phyloP scores from a whole-genome alignment of 2,329 filamentous ascomycete genomes.

The Aspergillus candidus region DNA sequence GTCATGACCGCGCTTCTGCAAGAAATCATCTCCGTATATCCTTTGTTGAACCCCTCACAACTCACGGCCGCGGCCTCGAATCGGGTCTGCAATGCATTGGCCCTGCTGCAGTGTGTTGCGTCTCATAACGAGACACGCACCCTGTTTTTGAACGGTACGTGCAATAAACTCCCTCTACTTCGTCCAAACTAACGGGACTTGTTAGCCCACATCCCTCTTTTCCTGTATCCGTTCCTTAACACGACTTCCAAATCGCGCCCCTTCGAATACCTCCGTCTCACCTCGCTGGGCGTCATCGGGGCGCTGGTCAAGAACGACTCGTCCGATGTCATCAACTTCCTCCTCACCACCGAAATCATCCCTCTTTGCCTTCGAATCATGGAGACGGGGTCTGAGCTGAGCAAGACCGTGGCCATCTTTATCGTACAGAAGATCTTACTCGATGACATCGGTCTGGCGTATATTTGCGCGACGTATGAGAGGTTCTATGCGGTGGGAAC shows the following conservation, averaged over 20 bases:
- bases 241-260: conserved; percentile 96
- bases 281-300: conserved; percentile 91
- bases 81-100: conserved; percentile 93
- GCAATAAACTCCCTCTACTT: background rate
- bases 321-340: conserved; percentile 97
- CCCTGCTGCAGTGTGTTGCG: conserved; percentile 91
- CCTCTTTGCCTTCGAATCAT: conserved; percentile 96
- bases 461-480: conserved; percentile 98
- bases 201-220: conserved; percentile 89
- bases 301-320: conserved; percentile 98
- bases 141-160: conserved; percentile 80
- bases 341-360: conserved; percentile 97
- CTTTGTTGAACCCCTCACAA: conserved; percentile 90
- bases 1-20: conserved; percentile 97
- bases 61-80: conserved; percentile 96
- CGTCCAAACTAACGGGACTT: conserved; percentile 5
- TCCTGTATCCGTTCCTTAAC: conserved; percentile 96
- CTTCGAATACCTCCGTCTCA: conserved; percentile 94
- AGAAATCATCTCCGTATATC: conserved; percentile 98
- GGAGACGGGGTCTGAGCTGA: conserved; percentile 97
- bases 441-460: conserved; percentile 92
- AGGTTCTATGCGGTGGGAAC: conserved; percentile 97
- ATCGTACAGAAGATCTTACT: conserved; percentile 98
- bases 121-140: conserved; percentile 95
- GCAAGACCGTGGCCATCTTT: conserved; percentile 98